Conservation (phyloP, 2,329 filamentous ascomycete genomes). For the Aspergillus nomiae region DNA sequence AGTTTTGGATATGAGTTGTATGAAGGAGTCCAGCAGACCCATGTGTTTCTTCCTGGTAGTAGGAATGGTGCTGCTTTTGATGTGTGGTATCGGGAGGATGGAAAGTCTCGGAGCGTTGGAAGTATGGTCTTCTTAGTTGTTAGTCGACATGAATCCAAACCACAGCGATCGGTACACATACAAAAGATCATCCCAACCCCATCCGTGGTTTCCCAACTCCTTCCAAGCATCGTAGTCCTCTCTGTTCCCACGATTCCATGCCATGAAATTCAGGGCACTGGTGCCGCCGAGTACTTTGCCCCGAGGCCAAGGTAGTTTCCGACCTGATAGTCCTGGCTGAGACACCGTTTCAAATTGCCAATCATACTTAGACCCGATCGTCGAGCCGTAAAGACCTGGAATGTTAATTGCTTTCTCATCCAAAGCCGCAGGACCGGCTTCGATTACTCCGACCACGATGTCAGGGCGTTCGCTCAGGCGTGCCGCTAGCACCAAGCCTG, state of each 20-base stretch:
- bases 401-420: conserved; percentile 30
- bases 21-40: conserved; percentile 39
- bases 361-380: conserved; percentile 1
- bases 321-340: conserved; percentile 23
- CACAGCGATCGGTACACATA: neutral
- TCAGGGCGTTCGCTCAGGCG: conserved; percentile 42
- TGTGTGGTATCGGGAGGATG: conserved; percentile 28
- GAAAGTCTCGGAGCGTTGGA: conserved; percentile 54
- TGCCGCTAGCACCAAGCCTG: conserved; percentile 49
- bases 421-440: conserved; percentile 42
- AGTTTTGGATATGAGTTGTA: conserved; percentile 24
- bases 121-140: conserved; percentile 42
- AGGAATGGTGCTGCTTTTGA: conserved; percentile 27
- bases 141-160: neutral
- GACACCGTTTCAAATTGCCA: conserved; percentile 29
- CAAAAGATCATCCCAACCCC: conserved; percentile 30
- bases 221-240: conserved; percentile 37
- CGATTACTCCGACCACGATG: conserved; percentile 48
- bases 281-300: conserved; percentile 36
- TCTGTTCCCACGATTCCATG: conserved; percentile 24
- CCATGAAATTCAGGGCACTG: conserved; percentile 35
- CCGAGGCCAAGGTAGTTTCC: conserved; percentile 20
- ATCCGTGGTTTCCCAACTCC: conserved; percentile 31
- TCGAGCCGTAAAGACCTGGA: conserved; percentile 19
- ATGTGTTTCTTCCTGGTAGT: conserved; percentile 20